These are phyloP conservation scores for Craspedostauros australis DNA, from an alignment of 108 stramenopile genomes.

Conservation along the genomic window DNA sequence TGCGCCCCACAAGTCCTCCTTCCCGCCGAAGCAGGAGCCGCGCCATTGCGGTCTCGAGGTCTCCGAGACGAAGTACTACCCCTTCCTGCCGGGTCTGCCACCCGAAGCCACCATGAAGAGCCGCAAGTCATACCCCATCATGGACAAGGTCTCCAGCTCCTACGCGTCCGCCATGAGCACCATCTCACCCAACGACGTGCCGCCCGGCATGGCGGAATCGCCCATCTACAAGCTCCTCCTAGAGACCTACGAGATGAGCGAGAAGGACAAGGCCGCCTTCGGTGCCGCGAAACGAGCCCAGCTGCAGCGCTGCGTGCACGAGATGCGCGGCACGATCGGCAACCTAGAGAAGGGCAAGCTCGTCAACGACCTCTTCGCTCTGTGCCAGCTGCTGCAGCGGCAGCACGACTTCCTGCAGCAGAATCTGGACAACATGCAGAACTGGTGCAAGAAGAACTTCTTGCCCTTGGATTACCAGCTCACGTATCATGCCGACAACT, in stretches of 20 bases:
- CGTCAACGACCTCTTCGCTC: constrained; percentile 26
- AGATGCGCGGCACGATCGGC: constrained; percentile 12
- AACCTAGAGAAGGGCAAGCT: constrained; percentile 18
- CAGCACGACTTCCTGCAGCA: constrained; percentile 44
- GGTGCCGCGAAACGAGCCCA: constrained; percentile 8
- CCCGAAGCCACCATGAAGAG: constrained; percentile 34
- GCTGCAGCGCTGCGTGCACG: neutral
- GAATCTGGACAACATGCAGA: constrained; percentile 44
- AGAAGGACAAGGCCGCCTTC: constrained; percentile 16
- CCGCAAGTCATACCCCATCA: constrained; percentile 29
- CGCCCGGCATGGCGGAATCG: constrained; percentile 4
- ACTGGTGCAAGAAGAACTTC: constrained; percentile 42
- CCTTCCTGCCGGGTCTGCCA: constrained; percentile 42
- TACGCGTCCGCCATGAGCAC: neutral
- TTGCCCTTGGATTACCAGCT: constrained; percentile 27
- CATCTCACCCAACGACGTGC: neutral
- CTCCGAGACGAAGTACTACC: constrained; percentile 36
- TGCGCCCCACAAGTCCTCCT: neutral
- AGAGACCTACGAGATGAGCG: constrained; percentile 22
- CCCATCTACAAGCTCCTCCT: constrained; percentile 4
- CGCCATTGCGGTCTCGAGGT: constrained; percentile 26
- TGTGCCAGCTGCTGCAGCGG: constrained; percentile 30
- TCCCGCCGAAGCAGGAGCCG: constrained; percentile 19
- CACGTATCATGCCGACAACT: constrained; percentile 11
- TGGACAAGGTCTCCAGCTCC: constrained; percentile 26